Evolutionary conservation across 768 basidiomycete genomes (phyloP).

Genomic region (Pleurotus platypus): DNA sequence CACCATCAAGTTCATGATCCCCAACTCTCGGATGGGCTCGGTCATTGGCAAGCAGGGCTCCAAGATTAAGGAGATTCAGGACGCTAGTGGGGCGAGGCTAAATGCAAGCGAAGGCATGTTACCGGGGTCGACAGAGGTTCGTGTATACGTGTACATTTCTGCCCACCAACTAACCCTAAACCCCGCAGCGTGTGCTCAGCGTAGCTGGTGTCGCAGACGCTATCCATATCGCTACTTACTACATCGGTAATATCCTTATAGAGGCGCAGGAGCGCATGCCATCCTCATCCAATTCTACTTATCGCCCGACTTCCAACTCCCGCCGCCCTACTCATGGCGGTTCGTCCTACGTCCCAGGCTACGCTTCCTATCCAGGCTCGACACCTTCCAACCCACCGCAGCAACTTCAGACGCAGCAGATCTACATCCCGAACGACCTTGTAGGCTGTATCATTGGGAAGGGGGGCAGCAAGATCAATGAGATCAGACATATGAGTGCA

Average conservation of each 20-base stretch:
- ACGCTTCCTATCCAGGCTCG: conserved; percentile 40
- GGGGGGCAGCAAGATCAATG: conserved; percentile 97
- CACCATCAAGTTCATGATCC: conserved; percentile 99
- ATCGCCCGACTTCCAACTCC: conserved; percentile 63
- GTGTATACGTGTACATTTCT: conserved; percentile 15
- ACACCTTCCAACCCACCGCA: conserved; percentile 53
- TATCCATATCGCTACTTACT: conserved; percentile 98
- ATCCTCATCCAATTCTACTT: conserved; percentile 57
- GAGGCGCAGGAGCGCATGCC: conserved; percentile 88
- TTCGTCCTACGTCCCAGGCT: conserved; percentile 73
- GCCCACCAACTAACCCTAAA: conserved; percentile 11
- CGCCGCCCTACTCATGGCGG: conserved; percentile 37
- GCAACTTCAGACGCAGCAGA: conserved; percentile 92
- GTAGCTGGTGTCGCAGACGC: conserved; percentile 99
- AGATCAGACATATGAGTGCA: conserved; percentile 92
- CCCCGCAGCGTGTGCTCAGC: conserved; percentile 83
- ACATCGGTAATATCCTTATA: conserved; percentile 96
- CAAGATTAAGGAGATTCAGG: conserved; percentile 99
- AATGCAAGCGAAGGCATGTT: conserved; percentile 99
- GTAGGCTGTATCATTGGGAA: conserved; percentile 98
- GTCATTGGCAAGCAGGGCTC: conserved; percentile 97
- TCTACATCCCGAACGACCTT: conserved; percentile 96
- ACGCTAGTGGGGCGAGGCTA: conserved; percentile 92
- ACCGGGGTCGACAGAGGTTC: conserved; percentile 97
- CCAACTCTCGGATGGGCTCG: conserved; percentile 98